phyloP scores from a whole-genome alignment of 192 early-diverging fungal genomes.

The Funneliformis geosporum region DNA sequence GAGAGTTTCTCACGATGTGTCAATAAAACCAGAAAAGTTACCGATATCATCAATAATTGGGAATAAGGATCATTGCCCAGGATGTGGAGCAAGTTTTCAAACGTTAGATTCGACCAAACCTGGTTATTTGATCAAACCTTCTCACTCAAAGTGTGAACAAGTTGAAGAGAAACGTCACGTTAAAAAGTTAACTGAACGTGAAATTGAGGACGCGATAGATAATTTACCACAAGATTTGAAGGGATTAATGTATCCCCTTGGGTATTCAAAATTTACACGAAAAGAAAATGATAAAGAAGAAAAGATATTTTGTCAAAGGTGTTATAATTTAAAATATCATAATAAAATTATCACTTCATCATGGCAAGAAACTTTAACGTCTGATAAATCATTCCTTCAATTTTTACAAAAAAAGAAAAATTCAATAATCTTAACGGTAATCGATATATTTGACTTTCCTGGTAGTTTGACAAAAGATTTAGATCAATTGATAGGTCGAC shows the following conservation, averaged over 20 bases:
- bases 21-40: not conserved
- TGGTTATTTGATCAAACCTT: slow-evolving; percentile 50
- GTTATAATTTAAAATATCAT: slow-evolving; percentile 61
- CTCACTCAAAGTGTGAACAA: not conserved
- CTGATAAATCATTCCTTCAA: slow-evolving; percentile 50
- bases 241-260: slow-evolving; percentile 41
- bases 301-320: slow-evolving; percentile 61
- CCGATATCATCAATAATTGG: not conserved
- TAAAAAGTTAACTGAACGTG: slow-evolving; percentile 12
- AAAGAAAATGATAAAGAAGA: not conserved
- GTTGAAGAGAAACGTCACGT: slow-evolving; percentile 38
- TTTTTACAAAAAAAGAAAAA: slow-evolving; percentile 58
- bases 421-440: slow-evolving; percentile 58
- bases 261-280: slow-evolving; percentile 36
- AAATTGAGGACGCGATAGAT: slow-evolving; percentile 39
- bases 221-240: slow-evolving; percentile 43
- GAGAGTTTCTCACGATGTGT: not conserved
- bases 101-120: slow-evolving; percentile 41
- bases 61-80: slow-evolving; percentile 52
- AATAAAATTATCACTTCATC: slow-evolving; percentile 38
- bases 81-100: slow-evolving; percentile 72
- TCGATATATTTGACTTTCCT: slow-evolving; percentile 72
- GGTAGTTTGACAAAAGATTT: slow-evolving; percentile 55
- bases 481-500: slow-evolving; percentile 51
- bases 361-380: slow-evolving; percentile 54